Evolutionary conservation across 805 yeast species (phyloP).

Genomic region (Schizosaccharomyces japonicus): DNA sequence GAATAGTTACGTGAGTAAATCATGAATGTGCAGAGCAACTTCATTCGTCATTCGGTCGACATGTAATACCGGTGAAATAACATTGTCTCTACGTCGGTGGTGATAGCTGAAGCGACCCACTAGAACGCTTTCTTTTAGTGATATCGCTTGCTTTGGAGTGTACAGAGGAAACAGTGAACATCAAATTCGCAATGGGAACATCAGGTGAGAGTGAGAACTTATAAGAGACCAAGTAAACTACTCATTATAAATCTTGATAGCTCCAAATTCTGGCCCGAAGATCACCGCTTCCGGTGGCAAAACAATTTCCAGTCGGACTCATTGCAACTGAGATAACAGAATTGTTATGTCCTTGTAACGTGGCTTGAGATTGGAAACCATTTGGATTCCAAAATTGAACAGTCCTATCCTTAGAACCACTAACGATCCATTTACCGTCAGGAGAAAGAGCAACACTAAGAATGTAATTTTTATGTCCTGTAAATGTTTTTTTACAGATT

Average conservation of each 20-base stretch:
- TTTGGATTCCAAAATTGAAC: constrained; percentile 89
- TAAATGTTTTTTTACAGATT: constrained; percentile 67
- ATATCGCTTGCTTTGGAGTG: no score
- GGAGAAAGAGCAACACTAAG: constrained; percentile 84
- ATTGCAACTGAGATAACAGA: constrained; percentile 88
- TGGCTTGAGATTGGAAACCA: constrained; percentile 73
- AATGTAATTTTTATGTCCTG: constrained; percentile 91
- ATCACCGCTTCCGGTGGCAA: constrained; percentile 95
- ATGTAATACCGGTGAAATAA: no score
- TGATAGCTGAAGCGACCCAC: no score
- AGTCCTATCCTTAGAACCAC: constrained; percentile 92
- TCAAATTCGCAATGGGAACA: no score
- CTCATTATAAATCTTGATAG: neutral
- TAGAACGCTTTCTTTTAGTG: no score
- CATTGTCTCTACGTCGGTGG: no score
- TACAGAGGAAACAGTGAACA: no score
- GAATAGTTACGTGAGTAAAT: no score
- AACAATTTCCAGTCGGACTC: constrained; percentile 62
- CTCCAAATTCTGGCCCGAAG: constrained; percentile 94
- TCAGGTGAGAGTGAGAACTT: no score
- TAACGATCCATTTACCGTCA: constrained; percentile 67
- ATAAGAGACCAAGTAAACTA: no score
- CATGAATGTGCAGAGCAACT: no score
- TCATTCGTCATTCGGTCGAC: no score
- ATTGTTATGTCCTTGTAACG: constrained; percentile 92